Evolutionary conservation across 768 basidiomycete species (phyloP).

Genomic region (Candolleomyces aberdarensis): DNA sequence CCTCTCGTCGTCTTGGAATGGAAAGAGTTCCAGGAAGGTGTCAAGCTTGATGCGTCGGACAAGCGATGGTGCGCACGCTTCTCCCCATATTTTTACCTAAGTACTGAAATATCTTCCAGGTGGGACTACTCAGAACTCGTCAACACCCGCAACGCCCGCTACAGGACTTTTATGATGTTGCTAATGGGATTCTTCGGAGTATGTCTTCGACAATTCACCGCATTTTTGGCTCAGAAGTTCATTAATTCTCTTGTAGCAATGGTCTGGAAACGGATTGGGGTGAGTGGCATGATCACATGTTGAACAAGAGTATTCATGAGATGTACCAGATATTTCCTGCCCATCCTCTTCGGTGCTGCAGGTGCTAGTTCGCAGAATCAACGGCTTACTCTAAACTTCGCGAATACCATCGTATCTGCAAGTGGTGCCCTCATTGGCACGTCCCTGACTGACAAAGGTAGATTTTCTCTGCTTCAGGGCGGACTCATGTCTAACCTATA

Average conservation of each 20-base stretch:
- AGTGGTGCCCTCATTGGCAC: conserved; percentile 40
- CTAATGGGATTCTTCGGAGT: conserved; percentile 54
- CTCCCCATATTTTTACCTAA: neutral
- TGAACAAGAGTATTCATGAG: neutral
- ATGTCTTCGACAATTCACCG: conserved; percentile 9
- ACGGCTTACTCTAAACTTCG: conserved; percentile 38
- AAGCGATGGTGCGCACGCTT: conserved; percentile 46
- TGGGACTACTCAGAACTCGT: conserved; percentile 52
- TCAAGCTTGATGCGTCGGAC: conserved; percentile 49
- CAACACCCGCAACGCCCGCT: conserved; percentile 43
- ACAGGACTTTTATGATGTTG: conserved; percentile 45
- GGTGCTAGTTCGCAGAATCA: conserved; percentile 38
- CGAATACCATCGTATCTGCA: conserved; percentile 39
- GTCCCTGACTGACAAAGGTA: conserved; percentile 32
- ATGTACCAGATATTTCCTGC: conserved; percentile 36
- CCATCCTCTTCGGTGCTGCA: conserved; percentile 37
- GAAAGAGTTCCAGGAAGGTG: conserved; percentile 49
- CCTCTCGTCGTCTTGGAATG: conserved; percentile 50
- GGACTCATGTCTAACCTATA: no score
- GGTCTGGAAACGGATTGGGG: conserved; percentile 54
- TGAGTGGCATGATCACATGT: conserved; percentile 15
- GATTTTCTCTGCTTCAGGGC: no score
- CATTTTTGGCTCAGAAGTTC: neutral
- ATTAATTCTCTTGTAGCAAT: conserved; percentile 32
- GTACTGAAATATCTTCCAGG: conserved; percentile 20